phyloP scores from a whole-genome alignment of 805 yeast species.

The Kluyveromyces dobzhanskii region DNA sequence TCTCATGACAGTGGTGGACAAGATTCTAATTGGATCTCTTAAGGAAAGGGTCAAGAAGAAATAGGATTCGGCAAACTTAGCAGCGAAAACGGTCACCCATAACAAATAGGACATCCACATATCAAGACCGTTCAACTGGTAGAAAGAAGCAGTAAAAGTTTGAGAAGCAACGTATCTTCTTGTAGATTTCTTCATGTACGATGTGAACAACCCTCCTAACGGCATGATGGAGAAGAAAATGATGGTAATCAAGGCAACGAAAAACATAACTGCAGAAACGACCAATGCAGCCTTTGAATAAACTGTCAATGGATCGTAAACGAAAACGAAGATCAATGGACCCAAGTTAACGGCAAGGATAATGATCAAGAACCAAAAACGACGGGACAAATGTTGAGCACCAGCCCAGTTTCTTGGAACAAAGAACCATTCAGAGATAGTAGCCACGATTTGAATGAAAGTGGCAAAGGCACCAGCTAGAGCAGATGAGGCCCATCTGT shows the following conservation, averaged over 20 bases:
- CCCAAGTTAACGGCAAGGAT: slow-evolving; percentile 69
- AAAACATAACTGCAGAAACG: slow-evolving; percentile 80
- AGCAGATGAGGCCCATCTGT: slow-evolving; percentile 88
- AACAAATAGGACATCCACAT: slow-evolving; percentile 93
- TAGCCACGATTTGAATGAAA: slow-evolving; percentile 75
- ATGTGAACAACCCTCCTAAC: slow-evolving; percentile 89
- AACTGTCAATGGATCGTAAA: slow-evolving; percentile 61
- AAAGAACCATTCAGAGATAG: slow-evolving; percentile 87
- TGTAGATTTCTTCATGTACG: slow-evolving; percentile 78
- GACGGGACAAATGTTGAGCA: slow-evolving; percentile 90
- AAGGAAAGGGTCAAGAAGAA: slow-evolving; percentile 81
- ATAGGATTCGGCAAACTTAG: slow-evolving; percentile 86
- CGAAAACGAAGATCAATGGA: slow-evolving; percentile 79
- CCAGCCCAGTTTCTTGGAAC: slow-evolving; percentile 99
- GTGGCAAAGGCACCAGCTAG: slow-evolving; percentile 87
- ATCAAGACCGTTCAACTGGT: slow-evolving; percentile 74
- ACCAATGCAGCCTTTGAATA: slow-evolving; percentile 65
- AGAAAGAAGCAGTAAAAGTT: slow-evolving; percentile 89
- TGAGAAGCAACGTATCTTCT: slow-evolving; percentile 90
- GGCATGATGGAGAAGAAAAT: slow-evolving; percentile 92
- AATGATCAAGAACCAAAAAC: slow-evolving; percentile 64
- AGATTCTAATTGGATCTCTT: slow-evolving; percentile 89
- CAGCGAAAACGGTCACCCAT: slow-evolving; percentile 84
- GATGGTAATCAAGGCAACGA: slow-evolving; percentile 77
- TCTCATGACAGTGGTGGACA: slow-evolving; percentile 81